These are phyloP conservation scores for Cladosporium sphaerospermum DNA, from an alignment of 2,329 filamentous ascomycete species.

Conservation along the genomic window DNA sequence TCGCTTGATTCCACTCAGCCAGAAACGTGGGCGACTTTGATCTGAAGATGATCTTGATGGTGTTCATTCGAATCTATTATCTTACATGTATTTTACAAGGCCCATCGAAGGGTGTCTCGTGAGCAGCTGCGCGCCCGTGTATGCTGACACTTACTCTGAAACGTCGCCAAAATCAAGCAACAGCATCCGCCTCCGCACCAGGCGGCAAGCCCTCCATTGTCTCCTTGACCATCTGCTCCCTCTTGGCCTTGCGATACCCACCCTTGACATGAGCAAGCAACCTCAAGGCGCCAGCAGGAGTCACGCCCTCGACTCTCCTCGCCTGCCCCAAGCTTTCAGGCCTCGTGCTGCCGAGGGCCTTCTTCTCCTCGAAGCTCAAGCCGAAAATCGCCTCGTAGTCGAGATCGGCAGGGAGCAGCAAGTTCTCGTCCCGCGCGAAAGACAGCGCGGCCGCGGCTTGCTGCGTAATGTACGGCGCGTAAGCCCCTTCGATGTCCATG, in stretches of 20 bases:
- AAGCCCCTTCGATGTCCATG: slow-evolving; percentile 74
- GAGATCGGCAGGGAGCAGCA: slow-evolving; percentile 65
- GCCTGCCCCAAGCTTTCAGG: slow-evolving; percentile 89
- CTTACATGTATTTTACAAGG: too few species aligned
- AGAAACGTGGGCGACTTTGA: too few species aligned
- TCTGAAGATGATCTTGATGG: too few species aligned
- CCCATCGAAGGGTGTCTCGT: too few species aligned
- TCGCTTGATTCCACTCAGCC: too few species aligned
- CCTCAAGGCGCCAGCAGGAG: slow-evolving; percentile 44
- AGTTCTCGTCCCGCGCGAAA: slow-evolving; percentile 69
- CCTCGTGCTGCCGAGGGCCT: slow-evolving; percentile 60
- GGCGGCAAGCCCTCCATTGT: slow-evolving; percentile 20
- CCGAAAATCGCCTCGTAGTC: slow-evolving; percentile 70
- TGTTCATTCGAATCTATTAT: too few species aligned
- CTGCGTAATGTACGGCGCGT: slow-evolving; percentile 76
- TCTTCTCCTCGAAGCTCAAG: slow-evolving; percentile 72
- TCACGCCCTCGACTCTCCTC: slow-evolving; percentile 73
- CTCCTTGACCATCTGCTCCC: slow-evolving; percentile 26
- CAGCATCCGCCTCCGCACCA: slow-evolving; percentile 19
- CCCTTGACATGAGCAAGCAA: slow-evolving; percentile 58
- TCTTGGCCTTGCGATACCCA: slow-evolving; percentile 29
- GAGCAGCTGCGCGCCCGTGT: too few species aligned
- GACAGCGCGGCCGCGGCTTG: slow-evolving; percentile 61
- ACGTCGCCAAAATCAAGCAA: slow-evolving; percentile 14
- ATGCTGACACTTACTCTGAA: too few species aligned